Percentiles rank a stretch among this genome's conserved stretches.
Evolutionary conservation across 2,329 filamentous ascomycete genomes (phyloP).

Genomic region (Dothideomycetes sp.): DNA sequence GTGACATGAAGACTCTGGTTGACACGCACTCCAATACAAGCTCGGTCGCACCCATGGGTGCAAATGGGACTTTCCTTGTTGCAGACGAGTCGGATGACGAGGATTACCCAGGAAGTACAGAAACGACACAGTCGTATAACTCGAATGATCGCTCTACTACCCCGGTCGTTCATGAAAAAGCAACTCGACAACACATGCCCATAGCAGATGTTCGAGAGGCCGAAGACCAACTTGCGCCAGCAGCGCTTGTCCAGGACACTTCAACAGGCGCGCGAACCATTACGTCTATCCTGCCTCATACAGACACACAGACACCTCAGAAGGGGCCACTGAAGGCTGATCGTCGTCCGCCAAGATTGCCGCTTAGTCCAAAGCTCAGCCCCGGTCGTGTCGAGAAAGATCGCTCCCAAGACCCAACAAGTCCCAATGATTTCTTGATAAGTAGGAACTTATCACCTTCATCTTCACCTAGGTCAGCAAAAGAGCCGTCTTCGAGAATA

Average conservation of each 20-base stretch:
- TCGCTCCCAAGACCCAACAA: too few species aligned
- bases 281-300: not conserved
- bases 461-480: too few species aligned
- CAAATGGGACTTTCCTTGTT: not conserved
- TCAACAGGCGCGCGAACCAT: too few species aligned
- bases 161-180: not conserved
- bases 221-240: too few species aligned
- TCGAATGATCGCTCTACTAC: not conserved
- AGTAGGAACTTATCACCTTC: slow-evolving; percentile 4
- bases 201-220: too few species aligned
- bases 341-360: not conserved
- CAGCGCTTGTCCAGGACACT: too few species aligned
- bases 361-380: not conserved
- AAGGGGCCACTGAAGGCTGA: not conserved
- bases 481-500: too few species aligned
- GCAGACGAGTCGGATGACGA: not conserved
- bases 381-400: not conserved
- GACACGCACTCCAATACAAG: not conserved
- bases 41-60: not conserved
- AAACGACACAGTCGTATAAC: not conserved
- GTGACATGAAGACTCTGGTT: not conserved
- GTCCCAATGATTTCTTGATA: slow-evolving; percentile 2
- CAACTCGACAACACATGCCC: not conserved
- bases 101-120: not conserved
- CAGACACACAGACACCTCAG: not conserved